phyloP scores from a whole-genome alignment of 2,329 filamentous ascomycete species.

The Blastomyces percursus region DNA sequence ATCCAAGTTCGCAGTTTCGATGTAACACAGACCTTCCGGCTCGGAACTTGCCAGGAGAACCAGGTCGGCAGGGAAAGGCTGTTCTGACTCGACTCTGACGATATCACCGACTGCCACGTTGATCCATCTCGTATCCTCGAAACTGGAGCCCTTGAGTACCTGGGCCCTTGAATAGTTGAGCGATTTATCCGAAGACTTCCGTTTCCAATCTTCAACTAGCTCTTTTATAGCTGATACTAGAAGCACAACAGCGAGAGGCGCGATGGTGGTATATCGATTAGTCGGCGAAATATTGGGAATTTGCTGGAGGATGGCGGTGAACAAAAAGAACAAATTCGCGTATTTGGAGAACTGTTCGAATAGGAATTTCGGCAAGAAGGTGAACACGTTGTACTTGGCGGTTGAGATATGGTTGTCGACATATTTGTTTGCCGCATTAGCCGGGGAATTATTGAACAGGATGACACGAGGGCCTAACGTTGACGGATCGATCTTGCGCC shows the following conservation, averaged over 20 bases:
- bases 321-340: conserved; percentile 98
- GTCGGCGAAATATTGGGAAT: conserved; percentile 92
- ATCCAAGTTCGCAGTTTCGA: conserved; percentile 95
- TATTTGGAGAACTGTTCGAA: conserved; percentile 99
- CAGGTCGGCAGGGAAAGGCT: conserved; percentile 87
- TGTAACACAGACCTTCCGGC: conserved; percentile 94
- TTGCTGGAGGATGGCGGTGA: conserved; percentile 88
- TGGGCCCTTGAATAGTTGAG: conserved; percentile 80
- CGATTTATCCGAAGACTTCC: conserved; percentile 73
- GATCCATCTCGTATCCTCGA: conserved; percentile 85
- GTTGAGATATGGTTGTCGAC: conserved; percentile 96
- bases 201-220: conserved; percentile 81
- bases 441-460: conserved; percentile 89
- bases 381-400: conserved; percentile 88
- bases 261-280: conserved; percentile 92
- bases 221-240: conserved; percentile 95
- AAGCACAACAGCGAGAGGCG: conserved; percentile 79
- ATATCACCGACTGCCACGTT: conserved; percentile 89
- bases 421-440: conserved; percentile 81
- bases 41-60: conserved; percentile 90
- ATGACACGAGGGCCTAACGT: conserved; percentile 87
- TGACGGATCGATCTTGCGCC: conserved; percentile 75
- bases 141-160: conserved; percentile 71
- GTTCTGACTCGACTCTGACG: conserved; percentile 82
- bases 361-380: conserved; percentile 92